Evolutionary conservation across 2,329 filamentous ascomycete genomes (phyloP).

Genomic region (Paraphaeosphaeria sporulosa): DNA sequence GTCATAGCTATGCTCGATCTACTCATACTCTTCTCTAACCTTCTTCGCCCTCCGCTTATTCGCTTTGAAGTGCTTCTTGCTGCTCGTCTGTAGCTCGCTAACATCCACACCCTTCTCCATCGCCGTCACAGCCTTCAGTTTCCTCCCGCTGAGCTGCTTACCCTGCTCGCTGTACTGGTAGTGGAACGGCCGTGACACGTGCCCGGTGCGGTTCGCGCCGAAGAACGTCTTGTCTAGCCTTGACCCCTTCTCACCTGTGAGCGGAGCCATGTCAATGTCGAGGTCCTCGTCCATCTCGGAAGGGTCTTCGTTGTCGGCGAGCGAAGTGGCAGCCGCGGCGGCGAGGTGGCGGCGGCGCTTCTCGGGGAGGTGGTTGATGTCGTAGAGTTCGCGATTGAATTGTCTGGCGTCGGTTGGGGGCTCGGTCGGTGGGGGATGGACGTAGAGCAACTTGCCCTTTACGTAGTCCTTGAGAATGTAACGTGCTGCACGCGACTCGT

Average conservation of each 20-base stretch:
- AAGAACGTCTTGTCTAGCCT: constrained; percentile 92
- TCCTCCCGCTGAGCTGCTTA: constrained; percentile 82
- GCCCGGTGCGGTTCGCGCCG: constrained; percentile 67
- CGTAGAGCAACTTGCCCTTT: constrained; percentile 91
- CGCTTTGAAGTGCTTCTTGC: constrained; percentile 97
- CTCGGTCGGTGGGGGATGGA: constrained; percentile 80
- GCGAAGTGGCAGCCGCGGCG: constrained; percentile 49
- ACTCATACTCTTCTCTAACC: constrained; percentile 53
- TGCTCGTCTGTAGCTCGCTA: constrained; percentile 71
- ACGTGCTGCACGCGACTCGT: constrained; percentile 89
- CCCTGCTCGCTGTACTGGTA: constrained; percentile 89
- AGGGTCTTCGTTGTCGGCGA: constrained; percentile 48
- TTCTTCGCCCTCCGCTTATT: constrained; percentile 68
- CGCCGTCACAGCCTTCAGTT: constrained; percentile 80
- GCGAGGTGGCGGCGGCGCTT: constrained; percentile 76
- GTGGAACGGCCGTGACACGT: constrained; percentile 82
- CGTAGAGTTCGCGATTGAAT: constrained; percentile 92
- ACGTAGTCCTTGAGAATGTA: constrained; percentile 97
- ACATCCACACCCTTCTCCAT: constrained; percentile 86
- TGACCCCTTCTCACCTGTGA: constrained; percentile 74
- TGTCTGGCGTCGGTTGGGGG: constrained; percentile 70
- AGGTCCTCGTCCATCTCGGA: constrained; percentile 56
- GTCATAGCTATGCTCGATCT: background rate
- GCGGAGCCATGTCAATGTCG: constrained; percentile 56
- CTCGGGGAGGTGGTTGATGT: constrained; percentile 79